A percentile compares a stretch with the other conserved stretches of the same genome.
Evolutionary conservation across 495 filamentous ascomycete genomes (phyloP).

Genomic region (Neurospora pannonica): DNA sequence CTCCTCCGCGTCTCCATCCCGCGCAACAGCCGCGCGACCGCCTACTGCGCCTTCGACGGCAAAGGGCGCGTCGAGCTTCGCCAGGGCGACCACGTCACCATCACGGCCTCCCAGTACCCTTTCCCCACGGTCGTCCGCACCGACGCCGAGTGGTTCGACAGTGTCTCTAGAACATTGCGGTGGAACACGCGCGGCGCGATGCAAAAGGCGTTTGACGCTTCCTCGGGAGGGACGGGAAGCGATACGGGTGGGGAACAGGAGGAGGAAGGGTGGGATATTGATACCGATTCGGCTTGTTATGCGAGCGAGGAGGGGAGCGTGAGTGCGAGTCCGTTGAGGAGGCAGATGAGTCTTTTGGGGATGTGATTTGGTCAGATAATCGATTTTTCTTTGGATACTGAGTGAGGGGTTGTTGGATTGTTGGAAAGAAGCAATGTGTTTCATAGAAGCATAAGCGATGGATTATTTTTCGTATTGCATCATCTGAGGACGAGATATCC

Average conservation of each 20-base stretch:
- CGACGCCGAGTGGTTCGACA: slow-evolving; percentile 88
- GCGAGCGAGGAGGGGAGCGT: slow-evolving; percentile 53
- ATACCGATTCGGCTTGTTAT: slow-evolving; percentile 63
- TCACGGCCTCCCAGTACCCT: slow-evolving; percentile 88
- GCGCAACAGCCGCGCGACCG: slow-evolving; percentile 71
- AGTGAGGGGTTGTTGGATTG: neutral
- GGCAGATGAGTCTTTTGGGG: slow-evolving; percentile 56
- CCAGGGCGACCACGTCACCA: slow-evolving; percentile 87
- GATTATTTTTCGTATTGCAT: neutral
- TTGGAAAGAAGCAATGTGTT: neutral
- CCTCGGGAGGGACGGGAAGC: slow-evolving; percentile 16
- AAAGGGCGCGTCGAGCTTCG: slow-evolving; percentile 87
- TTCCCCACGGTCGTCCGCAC: slow-evolving; percentile 85
- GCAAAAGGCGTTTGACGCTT: slow-evolving; percentile 68
- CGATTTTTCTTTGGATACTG: neutral
- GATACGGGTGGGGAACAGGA: slow-evolving; percentile 32
- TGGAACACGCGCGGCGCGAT: slow-evolving; percentile 86
- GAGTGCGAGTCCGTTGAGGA: slow-evolving; percentile 54
- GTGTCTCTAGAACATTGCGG: slow-evolving; percentile 75
- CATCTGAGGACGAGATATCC: neutral
- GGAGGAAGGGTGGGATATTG: slow-evolving; percentile 68
- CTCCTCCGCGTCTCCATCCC: slow-evolving; percentile 83
- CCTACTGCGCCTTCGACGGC: slow-evolving; percentile 94
- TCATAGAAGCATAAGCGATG: neutral
- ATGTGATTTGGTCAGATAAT: no score